phyloP scores from a whole-genome alignment of 306 rosid genomes.

The Cyclanthera cordifolia region DNA sequence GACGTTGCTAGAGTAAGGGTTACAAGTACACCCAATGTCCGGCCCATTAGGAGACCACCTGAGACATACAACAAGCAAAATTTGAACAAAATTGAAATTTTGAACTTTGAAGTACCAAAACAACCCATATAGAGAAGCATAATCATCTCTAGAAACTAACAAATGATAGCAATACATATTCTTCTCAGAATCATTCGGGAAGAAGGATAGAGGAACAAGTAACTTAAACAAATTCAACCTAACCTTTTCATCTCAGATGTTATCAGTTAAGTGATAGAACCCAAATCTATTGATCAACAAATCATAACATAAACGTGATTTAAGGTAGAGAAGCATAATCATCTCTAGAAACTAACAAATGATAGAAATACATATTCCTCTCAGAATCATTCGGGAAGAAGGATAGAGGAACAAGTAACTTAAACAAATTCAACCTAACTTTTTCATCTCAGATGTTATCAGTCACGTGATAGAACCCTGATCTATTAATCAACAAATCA shows the following conservation, averaged over 20 bases:
- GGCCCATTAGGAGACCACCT: constrained; percentile 81
- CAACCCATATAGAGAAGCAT: not conserved
- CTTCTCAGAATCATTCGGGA: not conserved
- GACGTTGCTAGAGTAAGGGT: constrained; percentile 79
- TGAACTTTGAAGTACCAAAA: not conserved
- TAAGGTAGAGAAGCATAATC: not conserved
- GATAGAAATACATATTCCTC: not conserved
- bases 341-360: not conserved
- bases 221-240: not conserved
- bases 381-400: not conserved
- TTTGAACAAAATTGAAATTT: constrained; percentile 11
- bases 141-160: not conserved
- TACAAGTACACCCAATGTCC: constrained; percentile 70
- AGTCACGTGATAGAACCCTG: no score
- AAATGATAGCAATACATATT: not conserved
- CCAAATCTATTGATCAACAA: no score
- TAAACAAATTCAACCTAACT: not conserved
- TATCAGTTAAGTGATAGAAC: not conserved
- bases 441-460: not conserved
- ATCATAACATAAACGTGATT: no score
- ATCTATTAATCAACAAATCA: no score
- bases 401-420: not conserved
- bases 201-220: not conserved
- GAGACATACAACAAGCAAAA: constrained; percentile 12
- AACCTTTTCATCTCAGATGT: not conserved